A percentile compares a stretch with the other conserved stretches of the same genome.
phyloP scores from a whole-genome alignment of 1,284 basidiomycete genomes.

The Apiotrichum akiyoshidainum region DNA sequence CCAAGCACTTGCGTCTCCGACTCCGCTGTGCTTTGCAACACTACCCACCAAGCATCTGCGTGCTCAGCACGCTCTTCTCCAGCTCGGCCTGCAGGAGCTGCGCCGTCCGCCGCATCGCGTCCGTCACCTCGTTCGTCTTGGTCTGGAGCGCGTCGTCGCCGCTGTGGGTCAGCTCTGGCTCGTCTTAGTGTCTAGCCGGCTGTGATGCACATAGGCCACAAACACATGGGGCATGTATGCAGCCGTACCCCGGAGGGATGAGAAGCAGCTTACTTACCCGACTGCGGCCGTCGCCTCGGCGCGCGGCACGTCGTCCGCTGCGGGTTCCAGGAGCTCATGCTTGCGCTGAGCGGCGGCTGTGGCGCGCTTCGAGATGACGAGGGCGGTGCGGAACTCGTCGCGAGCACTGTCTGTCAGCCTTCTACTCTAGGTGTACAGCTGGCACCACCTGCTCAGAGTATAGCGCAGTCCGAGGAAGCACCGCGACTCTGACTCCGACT shows the following conservation, averaged over 20 bases:
- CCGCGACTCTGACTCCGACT: too few relatives aligned
- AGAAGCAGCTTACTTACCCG: constrained; percentile 13
- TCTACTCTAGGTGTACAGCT: too few relatives aligned
- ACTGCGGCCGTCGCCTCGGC: constrained; percentile 22
- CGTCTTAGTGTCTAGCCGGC: too few relatives aligned
- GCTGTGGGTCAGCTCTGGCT: constrained; percentile 18
- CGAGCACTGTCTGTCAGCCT: constrained; percentile 7
- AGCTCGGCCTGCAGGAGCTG: constrained; percentile 84
- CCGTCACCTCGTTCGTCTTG: constrained; percentile 80
- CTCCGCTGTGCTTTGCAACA: background rate
- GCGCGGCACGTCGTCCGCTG: constrained; percentile 6
- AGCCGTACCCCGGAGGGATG: too few relatives aligned
- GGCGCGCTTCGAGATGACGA: constrained; percentile 28
- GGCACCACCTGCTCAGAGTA: too few relatives aligned
- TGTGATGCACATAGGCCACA: too few relatives aligned
- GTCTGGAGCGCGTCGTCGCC: constrained; percentile 84
- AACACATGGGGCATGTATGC: background rate
- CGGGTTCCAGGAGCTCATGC: constrained; percentile 28
- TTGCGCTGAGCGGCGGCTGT: constrained; percentile 18
- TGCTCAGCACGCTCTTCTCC: constrained; percentile 77
- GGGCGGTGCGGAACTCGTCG: constrained; percentile 30
- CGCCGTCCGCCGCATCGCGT: constrained; percentile 76
- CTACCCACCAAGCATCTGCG: constrained; percentile 73
- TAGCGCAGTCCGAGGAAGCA: too few relatives aligned
- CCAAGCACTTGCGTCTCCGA: background rate